A percentile compares a stretch with the other conserved stretches of the same genome.
phyloP scores from a whole-genome alignment of 805 yeast species.

The Spathaspora passalidarum region DNA sequence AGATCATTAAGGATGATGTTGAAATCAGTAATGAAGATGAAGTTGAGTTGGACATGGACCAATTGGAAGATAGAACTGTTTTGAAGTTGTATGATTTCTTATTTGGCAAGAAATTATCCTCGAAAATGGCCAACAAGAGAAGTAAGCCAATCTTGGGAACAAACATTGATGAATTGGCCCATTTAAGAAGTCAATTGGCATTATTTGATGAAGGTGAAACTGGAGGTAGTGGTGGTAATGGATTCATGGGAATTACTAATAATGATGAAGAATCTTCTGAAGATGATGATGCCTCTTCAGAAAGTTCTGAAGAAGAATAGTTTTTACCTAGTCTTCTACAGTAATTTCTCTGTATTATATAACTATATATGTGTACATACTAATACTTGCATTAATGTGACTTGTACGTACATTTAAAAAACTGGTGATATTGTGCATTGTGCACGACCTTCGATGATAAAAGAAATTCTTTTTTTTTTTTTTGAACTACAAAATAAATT shows the following conservation, averaged over 20 bases:
- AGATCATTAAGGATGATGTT: slow-evolving; percentile 74
- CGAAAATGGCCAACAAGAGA: slow-evolving; percentile 42
- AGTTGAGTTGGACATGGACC: slow-evolving; percentile 94
- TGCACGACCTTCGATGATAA: neutral
- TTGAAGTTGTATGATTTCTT: slow-evolving; percentile 82
- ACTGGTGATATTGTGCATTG: neutral
- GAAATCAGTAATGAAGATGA: slow-evolving; percentile 69
- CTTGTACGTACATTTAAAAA: neutral
- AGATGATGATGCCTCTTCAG: slow-evolving; percentile 50
- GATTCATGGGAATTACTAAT: slow-evolving; percentile 30
- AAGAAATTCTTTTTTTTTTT: neutral
- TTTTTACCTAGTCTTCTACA: too few species aligned
- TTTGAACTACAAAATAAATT: neutral
- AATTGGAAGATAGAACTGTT: slow-evolving; percentile 79
- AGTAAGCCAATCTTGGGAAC: slow-evolving; percentile 22
- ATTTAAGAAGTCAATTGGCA: slow-evolving; percentile 51
- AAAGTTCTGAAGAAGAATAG: slow-evolving; percentile 73
- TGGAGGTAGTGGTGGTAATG: slow-evolving; percentile 21
- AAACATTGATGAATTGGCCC: slow-evolving; percentile 56
- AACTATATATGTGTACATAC: neutral
- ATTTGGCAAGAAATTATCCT: slow-evolving; percentile 39
- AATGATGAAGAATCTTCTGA: slow-evolving; percentile 45
- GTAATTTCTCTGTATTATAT: neutral
- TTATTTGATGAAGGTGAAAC: slow-evolving; percentile 35
- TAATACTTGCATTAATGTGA: neutral